Evolutionary conservation across 768 basidiomycete genomes (phyloP).

Genomic region (Boletellus ananas): DNA sequence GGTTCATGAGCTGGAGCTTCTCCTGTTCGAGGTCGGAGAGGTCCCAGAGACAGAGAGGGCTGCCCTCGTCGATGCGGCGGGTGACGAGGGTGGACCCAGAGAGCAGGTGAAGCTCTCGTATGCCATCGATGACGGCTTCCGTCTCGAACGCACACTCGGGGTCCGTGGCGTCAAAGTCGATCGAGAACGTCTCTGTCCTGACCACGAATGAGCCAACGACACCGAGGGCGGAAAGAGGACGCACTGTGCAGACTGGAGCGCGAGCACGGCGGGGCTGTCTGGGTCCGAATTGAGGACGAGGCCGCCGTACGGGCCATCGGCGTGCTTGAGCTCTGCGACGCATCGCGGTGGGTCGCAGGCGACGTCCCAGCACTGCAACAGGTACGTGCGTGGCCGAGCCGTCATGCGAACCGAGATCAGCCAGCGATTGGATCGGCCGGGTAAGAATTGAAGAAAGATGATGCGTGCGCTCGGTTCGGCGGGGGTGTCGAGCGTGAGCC

Average conservation of each 20-base stretch:
- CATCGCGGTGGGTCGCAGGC: slow-evolving; percentile 31
- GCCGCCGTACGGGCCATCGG: slow-evolving; percentile 37
- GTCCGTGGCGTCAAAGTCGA: slow-evolving; percentile 35
- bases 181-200: slow-evolving; percentile 42
- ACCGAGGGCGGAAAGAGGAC: not conserved
- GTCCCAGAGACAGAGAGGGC: slow-evolving; percentile 37
- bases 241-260: slow-evolving; percentile 43
- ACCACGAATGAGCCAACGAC: not conserved
- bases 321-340: slow-evolving; percentile 38
- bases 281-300: slow-evolving; percentile 45
- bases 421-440: slow-evolving; percentile 39
- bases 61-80: slow-evolving; percentile 23
- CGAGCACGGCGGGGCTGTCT: slow-evolving; percentile 34
- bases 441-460: slow-evolving; percentile 46
- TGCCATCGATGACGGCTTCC: slow-evolving; percentile 29
- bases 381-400: slow-evolving; percentile 25
- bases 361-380: slow-evolving; percentile 60
- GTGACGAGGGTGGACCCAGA: slow-evolving; percentile 38
- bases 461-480: slow-evolving; percentile 32
- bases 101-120: slow-evolving; percentile 35
- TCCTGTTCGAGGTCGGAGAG: slow-evolving; percentile 28
- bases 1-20: slow-evolving; percentile 36
- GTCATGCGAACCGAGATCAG: slow-evolving; percentile 44
- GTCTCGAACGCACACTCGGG: slow-evolving; percentile 38
- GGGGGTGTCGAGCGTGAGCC: slow-evolving; percentile 25